phyloP scores from a whole-genome alignment of 192 early-diverging fungal species.

The Coemansia sp. region DNA sequence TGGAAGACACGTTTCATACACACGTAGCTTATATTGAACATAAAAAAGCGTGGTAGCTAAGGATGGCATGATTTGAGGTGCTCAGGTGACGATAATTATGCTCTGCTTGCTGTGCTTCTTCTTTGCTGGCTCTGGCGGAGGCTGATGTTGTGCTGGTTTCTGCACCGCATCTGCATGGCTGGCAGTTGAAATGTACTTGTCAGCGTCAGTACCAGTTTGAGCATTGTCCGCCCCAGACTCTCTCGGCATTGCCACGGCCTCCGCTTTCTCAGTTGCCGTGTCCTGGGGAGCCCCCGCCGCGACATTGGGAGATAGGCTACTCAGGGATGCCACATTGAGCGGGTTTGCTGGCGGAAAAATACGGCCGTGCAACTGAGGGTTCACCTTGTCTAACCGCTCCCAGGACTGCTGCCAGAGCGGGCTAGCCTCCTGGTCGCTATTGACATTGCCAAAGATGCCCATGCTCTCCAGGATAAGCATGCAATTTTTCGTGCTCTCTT shows the following conservation, averaged over 20 bases:
- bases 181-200: background rate
- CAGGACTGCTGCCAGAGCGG: conserved; percentile 29
- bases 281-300: background rate
- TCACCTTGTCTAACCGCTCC: conserved; percentile 36
- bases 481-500: conserved; percentile 46
- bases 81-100: conserved; percentile 40
- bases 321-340: background rate
- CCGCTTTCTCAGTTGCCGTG: background rate
- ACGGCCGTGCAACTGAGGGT: conserved; percentile 33
- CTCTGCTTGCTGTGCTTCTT: conserved; percentile 33
- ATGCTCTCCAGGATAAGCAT: conserved; percentile 46
- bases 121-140: conserved; percentile 16
- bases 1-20: background rate
- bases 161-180: background rate
- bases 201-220: background rate
- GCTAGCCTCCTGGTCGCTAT: conserved; percentile 11
- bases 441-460: conserved; percentile 28
- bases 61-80: background rate
- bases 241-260: background rate
- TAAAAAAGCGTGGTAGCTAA: background rate
- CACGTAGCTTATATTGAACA: background rate
- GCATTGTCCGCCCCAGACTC: conserved; percentile 9
- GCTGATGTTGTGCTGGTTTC: background rate
- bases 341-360: conserved; percentile 23
- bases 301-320: background rate